Percentiles rank a stretch among this genome's conserved stretches.
Conservation (phyloP, 768 basidiomycete species). For the Boletus eberwhitei region DNA sequence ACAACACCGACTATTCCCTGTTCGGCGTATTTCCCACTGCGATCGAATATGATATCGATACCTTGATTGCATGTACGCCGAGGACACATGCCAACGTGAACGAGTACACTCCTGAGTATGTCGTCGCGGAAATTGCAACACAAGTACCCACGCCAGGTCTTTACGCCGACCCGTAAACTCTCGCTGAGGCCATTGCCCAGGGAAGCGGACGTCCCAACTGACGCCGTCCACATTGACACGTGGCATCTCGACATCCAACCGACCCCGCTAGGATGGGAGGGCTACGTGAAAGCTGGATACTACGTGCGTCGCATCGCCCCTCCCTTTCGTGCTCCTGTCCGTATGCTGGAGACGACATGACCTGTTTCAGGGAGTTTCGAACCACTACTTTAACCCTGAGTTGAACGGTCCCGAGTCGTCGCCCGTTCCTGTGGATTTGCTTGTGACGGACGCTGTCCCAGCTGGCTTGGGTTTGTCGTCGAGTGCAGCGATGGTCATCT, state of each 20-base stretch:
- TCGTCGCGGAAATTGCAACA: slow-evolving; percentile 62
- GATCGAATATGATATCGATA: slow-evolving; percentile 81
- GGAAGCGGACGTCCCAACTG: slow-evolving; percentile 29
- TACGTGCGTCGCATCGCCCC: slow-evolving; percentile 47
- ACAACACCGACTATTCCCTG: slow-evolving; percentile 79
- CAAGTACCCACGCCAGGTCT: slow-evolving; percentile 58
- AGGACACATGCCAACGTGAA: slow-evolving; percentile 17
- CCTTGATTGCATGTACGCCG: slow-evolving; percentile 70
- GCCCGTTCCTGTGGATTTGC: slow-evolving; percentile 65
- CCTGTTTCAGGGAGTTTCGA: slow-evolving; percentile 58
- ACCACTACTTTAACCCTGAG: slow-evolving; percentile 48
- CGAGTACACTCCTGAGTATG: slow-evolving; percentile 45
- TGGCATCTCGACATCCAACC: slow-evolving; percentile 75
- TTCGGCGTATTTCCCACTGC: slow-evolving; percentile 87
- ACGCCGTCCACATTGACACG: slow-evolving; percentile 40
- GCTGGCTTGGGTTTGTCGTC: slow-evolving; percentile 85
- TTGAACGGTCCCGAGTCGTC: slow-evolving; percentile 10
- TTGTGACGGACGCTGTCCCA: slow-evolving; percentile 81
- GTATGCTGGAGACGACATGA: not conserved
- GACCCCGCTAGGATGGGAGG: slow-evolving; percentile 74
- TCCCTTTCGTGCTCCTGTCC: not conserved
- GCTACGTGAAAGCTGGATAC: slow-evolving; percentile 84
- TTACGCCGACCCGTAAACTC: slow-evolving; percentile 47
- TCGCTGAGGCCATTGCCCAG: slow-evolving; percentile 22
- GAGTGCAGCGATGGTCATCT: slow-evolving; percentile 88